These are phyloP conservation scores for Penicillium turbatum DNA, from an alignment of 495 filamentous ascomycete genomes.

Conservation along the genomic window DNA sequence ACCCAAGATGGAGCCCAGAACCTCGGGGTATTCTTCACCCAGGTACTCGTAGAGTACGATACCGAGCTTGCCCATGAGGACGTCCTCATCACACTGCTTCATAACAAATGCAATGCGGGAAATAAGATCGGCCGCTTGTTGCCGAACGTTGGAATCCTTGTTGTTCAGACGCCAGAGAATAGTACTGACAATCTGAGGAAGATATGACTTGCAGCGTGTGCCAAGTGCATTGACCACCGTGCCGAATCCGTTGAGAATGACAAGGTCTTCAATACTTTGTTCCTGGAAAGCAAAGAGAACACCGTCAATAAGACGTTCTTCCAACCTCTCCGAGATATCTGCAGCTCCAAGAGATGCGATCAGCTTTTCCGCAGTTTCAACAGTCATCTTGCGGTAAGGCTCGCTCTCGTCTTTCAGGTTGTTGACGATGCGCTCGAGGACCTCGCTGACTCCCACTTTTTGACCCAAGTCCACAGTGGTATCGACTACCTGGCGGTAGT, in stretches of 20 bases:
- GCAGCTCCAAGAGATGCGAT: conserved; percentile 89
- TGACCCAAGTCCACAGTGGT: conserved; percentile 97
- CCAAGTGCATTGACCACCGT: conserved; percentile 96
- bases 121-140: conserved; percentile 95
- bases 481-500: conserved; percentile 95
- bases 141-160: conserved; percentile 90
- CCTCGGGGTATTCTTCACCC: conserved; percentile 98
- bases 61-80: conserved; percentile 90
- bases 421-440: conserved; percentile 85
- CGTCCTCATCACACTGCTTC: conserved; percentile 97
- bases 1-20: conserved; percentile 92
- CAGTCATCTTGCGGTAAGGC: conserved; percentile 97
- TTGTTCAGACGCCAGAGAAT: conserved; percentile 98
- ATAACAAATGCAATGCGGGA: conserved; percentile 97
- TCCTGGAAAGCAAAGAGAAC: conserved; percentile 98
- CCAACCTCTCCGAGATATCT: conserved; percentile 86
- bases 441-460: conserved; percentile 94
- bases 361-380: conserved; percentile 95
- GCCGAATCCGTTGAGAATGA: conserved; percentile 98
- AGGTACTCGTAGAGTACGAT: conserved; percentile 98
- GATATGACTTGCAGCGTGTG: conserved; percentile 90
- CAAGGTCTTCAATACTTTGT: conserved; percentile 92
- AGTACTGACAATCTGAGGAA: conserved; percentile 92
- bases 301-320: conserved; percentile 91
- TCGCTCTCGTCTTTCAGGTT: conserved; percentile 99